Percentiles rank a stretch among this genome's conserved stretches.
phyloP scores from a whole-genome alignment of 192 early-diverging fungal genomes.

The Backusella parvicylindrica region DNA sequence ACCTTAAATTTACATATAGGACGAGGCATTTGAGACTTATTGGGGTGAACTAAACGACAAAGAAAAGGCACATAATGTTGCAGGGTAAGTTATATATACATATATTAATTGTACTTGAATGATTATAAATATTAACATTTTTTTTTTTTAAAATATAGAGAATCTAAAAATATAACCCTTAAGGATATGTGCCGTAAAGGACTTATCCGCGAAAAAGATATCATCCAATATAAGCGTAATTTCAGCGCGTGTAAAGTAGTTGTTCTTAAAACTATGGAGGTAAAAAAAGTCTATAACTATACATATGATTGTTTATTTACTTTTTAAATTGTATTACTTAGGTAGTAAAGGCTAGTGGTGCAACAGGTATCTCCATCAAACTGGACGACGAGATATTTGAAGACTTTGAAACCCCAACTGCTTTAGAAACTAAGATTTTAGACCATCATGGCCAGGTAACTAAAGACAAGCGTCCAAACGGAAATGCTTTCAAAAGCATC shows the following conservation, averaged over 20 bases:
- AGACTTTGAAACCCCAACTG: conserved; percentile 44
- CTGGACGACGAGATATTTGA: conserved; percentile 31
- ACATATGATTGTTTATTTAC: background rate
- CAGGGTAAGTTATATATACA: conserved; percentile 24
- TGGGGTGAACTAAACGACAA: conserved; percentile 30
- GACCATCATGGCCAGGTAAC: conserved; percentile 39
- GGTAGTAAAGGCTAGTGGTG: conserved; percentile 34
- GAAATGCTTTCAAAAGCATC: conserved; percentile 45
- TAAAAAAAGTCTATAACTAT: conserved; percentile 3
- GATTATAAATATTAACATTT: background rate
- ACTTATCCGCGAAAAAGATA: conserved; percentile 34
- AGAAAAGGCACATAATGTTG: conserved; percentile 32
- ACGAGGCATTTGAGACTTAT: conserved; percentile 27
- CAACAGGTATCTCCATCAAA: conserved; percentile 29
- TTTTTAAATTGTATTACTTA: background rate
- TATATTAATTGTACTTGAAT: background rate
- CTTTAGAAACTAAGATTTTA: conserved; percentile 40
- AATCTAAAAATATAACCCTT: conserved; percentile 40
- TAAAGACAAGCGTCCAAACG: conserved; percentile 42
- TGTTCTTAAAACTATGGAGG: conserved; percentile 36
- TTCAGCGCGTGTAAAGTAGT: conserved; percentile 37
- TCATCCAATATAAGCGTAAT: conserved; percentile 36
- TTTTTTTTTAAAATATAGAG: conserved; percentile 15
- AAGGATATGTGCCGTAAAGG: conserved; percentile 39
- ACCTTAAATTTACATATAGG: background rate